Conservation (phyloP, 208 protist genomes). For the Leishmania tarentolae region DNA sequence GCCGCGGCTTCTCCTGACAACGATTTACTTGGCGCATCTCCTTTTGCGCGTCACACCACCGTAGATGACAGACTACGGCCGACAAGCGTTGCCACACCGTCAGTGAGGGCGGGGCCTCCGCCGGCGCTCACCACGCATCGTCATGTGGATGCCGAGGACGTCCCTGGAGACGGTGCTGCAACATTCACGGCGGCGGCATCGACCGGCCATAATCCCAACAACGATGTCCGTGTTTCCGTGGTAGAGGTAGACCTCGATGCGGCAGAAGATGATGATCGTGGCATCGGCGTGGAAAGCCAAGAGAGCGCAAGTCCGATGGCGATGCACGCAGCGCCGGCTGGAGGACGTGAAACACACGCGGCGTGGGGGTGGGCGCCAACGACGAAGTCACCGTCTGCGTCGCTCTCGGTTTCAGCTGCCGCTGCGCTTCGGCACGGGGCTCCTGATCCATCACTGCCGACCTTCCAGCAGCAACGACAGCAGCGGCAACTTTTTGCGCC, state of each 20-base stretch:
- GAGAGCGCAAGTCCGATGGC: background rate
- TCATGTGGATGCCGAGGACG: constrained; percentile 5
- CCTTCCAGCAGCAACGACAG: constrained; percentile 1
- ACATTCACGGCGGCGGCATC: background rate
- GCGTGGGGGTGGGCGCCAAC: background rate
- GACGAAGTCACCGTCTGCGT: background rate
- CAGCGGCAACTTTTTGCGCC: background rate
- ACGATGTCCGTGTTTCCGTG: background rate
- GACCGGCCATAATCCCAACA: background rate
- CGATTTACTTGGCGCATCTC: constrained; percentile 10
- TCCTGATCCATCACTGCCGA: background rate
- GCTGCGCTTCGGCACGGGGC: background rate
- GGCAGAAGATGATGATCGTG: background rate
- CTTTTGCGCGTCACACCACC: background rate
- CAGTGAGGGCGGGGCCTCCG: constrained; percentile 5
- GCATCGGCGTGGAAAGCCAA: background rate
- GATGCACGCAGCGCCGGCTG: background rate
- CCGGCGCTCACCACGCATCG: background rate
- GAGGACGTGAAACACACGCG: background rate
- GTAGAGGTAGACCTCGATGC: constrained; percentile 32
- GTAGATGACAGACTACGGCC: constrained; percentile 13
- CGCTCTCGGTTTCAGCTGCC: background rate
- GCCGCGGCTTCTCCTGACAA: background rate
- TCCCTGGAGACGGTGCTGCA: background rate
- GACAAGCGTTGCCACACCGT: background rate